Evolutionary conservation across 805 yeast genomes (phyloP), one percentile per base, ranked within the genome.

Genomic region (Wickerhamomyces hampshirensis): DNA sequence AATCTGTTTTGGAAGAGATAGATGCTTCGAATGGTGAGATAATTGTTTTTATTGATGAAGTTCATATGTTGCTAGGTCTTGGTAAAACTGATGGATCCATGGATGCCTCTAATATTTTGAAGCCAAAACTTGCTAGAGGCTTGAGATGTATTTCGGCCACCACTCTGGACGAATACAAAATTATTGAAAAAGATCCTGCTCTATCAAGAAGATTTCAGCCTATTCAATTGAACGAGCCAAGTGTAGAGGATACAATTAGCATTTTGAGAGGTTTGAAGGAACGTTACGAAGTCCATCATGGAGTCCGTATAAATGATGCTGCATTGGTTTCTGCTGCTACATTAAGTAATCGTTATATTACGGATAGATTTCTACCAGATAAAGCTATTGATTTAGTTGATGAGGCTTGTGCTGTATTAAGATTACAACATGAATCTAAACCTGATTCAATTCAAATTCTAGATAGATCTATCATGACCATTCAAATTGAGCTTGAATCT

Each of bases 141-240:
- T 69, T 91, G 38, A 91, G 95, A 46, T 85, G 96, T 61, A 86
- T 95, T 53, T 96, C 97, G 42, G 98, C 98, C 1, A 91, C 98
- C 1, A 91, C 98, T 1, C 68, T 86, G 34, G 97, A 91, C 44
- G 98, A 91, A 58, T 91, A 84, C 63, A 88, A 87, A 57, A 86
- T 88, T 51, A 91, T 91, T 46, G 98, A 91, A 62, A 91, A 91
- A 56, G 98, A 91, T 54, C 95, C 95, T 1, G 98, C 98, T 1
- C 68, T 91, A 42, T 91, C 97, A 2, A 76, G 98, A 65, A 73
- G 98, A 49, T 89, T 91, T 60, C 95, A 91, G 51, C 84, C 96
- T 1, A 95, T 91, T 21, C 54, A 75, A 40, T 80, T 91, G 26
- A 77, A 76, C 40, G 98, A 93, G 55, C 98, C 98, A 13, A 68